Conservation (phyloP, 257 asterid genomes). For the Salvia miltiorrhiza region DNA sequence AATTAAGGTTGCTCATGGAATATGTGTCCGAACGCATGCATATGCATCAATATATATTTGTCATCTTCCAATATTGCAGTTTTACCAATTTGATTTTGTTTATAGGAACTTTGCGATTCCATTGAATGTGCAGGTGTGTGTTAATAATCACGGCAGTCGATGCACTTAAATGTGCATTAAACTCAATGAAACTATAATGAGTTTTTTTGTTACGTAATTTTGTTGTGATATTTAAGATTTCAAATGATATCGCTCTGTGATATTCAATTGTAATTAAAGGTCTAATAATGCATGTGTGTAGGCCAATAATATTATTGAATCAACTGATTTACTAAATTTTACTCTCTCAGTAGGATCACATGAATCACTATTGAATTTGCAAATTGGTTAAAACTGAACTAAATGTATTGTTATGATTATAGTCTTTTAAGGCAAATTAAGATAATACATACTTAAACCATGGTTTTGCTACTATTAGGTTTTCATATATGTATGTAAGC, state of each 20-base stretch:
- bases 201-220: too few species aligned
- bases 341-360: background rate
- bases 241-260: too few species aligned
- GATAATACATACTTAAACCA: too few species aligned
- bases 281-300: too few species aligned
- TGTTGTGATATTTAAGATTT: too few species aligned
- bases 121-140: background rate
- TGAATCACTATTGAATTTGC: background rate
- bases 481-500: background rate
- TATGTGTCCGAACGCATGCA: constrained; percentile 2
- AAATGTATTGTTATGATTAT: too few species aligned
- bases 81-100: background rate
- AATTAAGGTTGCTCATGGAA: constrained; percentile 17
- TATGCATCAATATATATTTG: background rate
- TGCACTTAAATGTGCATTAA: background rate
- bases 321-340: background rate
- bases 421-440: background rate
- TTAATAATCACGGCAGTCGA: background rate
- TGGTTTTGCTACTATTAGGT: too few species aligned
- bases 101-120: background rate
- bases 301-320: too few species aligned
- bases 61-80: background rate
- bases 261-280: too few species aligned
- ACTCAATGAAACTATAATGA: background rate
- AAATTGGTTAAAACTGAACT: background rate